Conservation (phyloP, 306 rosid genomes). For the Arachis hypogaea region DNA sequence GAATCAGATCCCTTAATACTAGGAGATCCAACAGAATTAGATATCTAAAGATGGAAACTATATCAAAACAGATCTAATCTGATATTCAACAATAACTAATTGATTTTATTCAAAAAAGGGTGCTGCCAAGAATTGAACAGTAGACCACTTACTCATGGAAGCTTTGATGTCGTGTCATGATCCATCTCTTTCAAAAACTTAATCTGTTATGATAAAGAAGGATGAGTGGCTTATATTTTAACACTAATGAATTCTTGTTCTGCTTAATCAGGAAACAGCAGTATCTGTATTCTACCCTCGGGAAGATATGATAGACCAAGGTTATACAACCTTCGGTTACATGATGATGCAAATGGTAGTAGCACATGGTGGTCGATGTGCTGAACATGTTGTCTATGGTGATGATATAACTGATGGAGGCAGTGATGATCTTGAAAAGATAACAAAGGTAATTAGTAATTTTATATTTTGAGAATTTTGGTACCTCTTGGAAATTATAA, state of each 20-base stretch:
- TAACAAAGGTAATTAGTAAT: constrained; percentile 70
- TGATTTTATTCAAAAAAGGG: too few relatives aligned
- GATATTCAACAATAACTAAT: too few relatives aligned
- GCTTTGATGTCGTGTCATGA: too few relatives aligned
- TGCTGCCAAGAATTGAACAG: too few relatives aligned
- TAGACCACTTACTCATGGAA: too few relatives aligned
- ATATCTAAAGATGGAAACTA: too few relatives aligned
- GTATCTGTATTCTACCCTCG: constrained; percentile 89
- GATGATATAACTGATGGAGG: constrained; percentile 94
- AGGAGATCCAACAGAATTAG: too few relatives aligned
- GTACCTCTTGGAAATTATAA: constrained; percentile 11
- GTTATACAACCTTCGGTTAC: constrained; percentile 95
- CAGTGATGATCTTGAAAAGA: constrained; percentile 87
- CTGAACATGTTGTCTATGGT: constrained; percentile 79
- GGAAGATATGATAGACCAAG: constrained; percentile 97
- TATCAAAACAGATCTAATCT: too few relatives aligned
- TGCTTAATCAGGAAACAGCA: constrained; percentile 81
- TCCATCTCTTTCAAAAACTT: too few relatives aligned
- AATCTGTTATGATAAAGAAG: too few relatives aligned
- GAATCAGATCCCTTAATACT: too few relatives aligned
- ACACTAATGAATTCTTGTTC: constrained; percentile 22
- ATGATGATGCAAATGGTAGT: constrained; percentile 97
- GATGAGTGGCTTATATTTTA: too few relatives aligned
- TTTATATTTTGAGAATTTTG: constrained; percentile 12
- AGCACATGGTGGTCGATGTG: constrained; percentile 97